phyloP scores from a whole-genome alignment of 2,329 filamentous ascomycete species.

The Cytospora paraplurivora region DNA sequence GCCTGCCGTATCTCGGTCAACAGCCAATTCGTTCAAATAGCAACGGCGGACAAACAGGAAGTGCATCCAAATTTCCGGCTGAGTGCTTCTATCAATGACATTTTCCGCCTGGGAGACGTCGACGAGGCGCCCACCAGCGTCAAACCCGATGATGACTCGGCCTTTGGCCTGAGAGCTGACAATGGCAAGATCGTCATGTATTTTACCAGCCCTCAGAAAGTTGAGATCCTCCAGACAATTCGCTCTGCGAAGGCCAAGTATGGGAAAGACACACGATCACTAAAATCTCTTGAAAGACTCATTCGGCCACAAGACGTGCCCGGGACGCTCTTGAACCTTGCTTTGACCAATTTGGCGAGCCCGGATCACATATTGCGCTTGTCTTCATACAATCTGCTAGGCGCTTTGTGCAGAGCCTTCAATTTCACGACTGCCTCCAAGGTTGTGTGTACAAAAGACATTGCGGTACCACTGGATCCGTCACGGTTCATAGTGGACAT shows the following conservation, averaged over 20 bases:
- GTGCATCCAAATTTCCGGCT: constrained; percentile 64
- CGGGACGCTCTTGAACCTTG: constrained; percentile 68
- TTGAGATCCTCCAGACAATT: constrained; percentile 65
- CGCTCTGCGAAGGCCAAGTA: constrained; percentile 65
- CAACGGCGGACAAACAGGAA: constrained; percentile 69
- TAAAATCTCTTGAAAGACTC: constrained; percentile 65
- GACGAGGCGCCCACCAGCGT: constrained; percentile 68
- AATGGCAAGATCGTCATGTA: constrained; percentile 73
- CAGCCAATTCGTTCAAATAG: constrained; percentile 70
- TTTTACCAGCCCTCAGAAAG: constrained; percentile 67
- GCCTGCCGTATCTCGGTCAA: constrained; percentile 70
- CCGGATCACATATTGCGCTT: constrained; percentile 61
- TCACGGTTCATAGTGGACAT: constrained; percentile 67
- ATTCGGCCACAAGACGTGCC: constrained; percentile 72
- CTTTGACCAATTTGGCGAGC: constrained; percentile 67
- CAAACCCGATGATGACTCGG: constrained; percentile 65
- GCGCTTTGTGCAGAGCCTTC: constrained; percentile 67
- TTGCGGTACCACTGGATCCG: constrained; percentile 64
- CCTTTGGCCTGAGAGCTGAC: constrained; percentile 68
- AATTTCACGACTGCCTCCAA: constrained; percentile 64
- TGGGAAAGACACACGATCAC: constrained; percentile 61
- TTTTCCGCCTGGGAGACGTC: constrained; percentile 67
- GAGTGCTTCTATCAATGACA: constrained; percentile 68
- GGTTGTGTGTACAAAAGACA: constrained; percentile 64
- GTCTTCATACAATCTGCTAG: constrained; percentile 68